Conservation (phyloP, 352 stramenopile genomes). For the Phytophthora uliginosa region DNA sequence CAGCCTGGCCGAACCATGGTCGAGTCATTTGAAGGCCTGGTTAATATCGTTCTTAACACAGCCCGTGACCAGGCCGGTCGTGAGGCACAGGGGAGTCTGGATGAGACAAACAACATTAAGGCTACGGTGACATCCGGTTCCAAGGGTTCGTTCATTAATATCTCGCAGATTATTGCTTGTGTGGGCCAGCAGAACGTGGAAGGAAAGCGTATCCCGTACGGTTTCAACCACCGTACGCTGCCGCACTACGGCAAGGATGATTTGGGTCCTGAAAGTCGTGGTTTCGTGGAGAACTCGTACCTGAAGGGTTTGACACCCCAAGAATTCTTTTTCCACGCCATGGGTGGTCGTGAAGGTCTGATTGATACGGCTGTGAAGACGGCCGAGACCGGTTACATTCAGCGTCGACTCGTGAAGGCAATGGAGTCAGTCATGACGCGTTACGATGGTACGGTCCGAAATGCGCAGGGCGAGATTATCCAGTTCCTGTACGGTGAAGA, state of each 20-base stretch:
- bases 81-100: slow-evolving; percentile 87
- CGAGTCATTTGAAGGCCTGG: slow-evolving; percentile 98
- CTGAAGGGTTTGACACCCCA: slow-evolving; percentile 94
- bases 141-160: slow-evolving; percentile 99
- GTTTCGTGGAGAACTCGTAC: slow-evolving; percentile 99
- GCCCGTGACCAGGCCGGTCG: slow-evolving; percentile 87
- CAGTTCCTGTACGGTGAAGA: slow-evolving; percentile 97
- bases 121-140: slow-evolving; percentile 99
- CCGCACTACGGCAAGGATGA: slow-evolving; percentile 98
- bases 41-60: slow-evolving; percentile 97
- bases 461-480: slow-evolving; percentile 90
- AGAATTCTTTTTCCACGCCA: slow-evolving; percentile 99
- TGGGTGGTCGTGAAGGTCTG: slow-evolving; percentile 99
- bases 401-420: slow-evolving; percentile 99
- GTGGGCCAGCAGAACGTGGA: slow-evolving; percentile 99
- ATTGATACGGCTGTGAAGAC: slow-evolving; percentile 99
- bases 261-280: slow-evolving; percentile 97
- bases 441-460: slow-evolving; percentile 99
- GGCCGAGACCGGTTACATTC: slow-evolving; percentile 99
- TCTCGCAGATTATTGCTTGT: slow-evolving; percentile 99
- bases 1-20: slow-evolving; percentile 99
- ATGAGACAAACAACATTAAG: slow-evolving; percentile 99
- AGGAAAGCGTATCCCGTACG: slow-evolving; percentile 98
- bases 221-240: slow-evolving; percentile 96
- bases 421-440: slow-evolving; percentile 99